These are phyloP conservation scores for Dianthus caryophyllus DNA, from an alignment of 148 eudicot genomes.

Conservation along the genomic window DNA sequence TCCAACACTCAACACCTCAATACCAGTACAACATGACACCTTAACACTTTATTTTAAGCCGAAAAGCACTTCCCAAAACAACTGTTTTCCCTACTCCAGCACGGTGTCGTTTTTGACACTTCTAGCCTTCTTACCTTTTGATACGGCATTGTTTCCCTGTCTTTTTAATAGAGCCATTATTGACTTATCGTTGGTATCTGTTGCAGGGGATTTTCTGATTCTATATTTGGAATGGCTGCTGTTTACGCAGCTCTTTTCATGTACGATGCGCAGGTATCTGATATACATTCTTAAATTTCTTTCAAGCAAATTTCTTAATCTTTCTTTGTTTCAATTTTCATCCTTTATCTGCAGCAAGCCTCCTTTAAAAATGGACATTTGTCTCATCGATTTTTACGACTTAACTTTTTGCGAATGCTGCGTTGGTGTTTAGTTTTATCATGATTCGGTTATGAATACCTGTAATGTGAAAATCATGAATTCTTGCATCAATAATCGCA, in stretches of 20 bases:
- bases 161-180: neutral
- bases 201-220: slow-evolving; percentile 88
- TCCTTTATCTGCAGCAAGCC: neutral
- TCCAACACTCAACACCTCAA: no score
- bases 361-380: neutral
- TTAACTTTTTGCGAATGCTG: neutral
- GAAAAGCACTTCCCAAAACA: no score
- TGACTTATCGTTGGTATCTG: neutral
- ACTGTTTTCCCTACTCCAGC: no score
- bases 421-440: neutral
- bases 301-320: neutral
- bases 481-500: no score
- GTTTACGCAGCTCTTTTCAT: slow-evolving; percentile 80
- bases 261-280: slow-evolving; percentile 92
- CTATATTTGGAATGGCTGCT: slow-evolving; percentile 71
- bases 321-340: neutral
- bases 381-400: neutral
- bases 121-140: neutral
- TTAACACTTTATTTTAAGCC: no score
- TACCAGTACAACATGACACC: no score
- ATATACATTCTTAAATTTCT: neutral
- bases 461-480: neutral
- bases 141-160: neutral
- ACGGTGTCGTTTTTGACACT: no score
- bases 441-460: neutral